Conservation (phyloP, 257 asterid genomes). For the Vinca minor region DNA sequence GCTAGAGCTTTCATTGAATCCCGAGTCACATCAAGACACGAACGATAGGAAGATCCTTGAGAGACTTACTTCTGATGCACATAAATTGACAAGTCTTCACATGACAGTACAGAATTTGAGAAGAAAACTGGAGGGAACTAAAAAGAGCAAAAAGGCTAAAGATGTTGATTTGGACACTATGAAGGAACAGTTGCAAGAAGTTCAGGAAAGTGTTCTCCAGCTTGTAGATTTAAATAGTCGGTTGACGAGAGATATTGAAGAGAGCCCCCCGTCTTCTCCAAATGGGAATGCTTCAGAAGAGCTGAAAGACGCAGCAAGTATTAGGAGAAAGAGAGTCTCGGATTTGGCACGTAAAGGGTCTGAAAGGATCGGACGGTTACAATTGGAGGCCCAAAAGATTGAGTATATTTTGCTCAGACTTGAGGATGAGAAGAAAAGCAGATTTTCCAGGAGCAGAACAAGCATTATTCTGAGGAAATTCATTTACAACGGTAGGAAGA, state of each 20-base stretch:
- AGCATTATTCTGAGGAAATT: constrained; percentile 59
- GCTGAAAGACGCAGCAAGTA: constrained; percentile 35
- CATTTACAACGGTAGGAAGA: constrained; percentile 51
- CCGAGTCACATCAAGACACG: constrained; percentile 31
- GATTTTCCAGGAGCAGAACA: constrained; percentile 45
- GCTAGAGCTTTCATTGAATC: constrained; percentile 35
- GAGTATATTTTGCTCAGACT: constrained; percentile 47
- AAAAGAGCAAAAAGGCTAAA: constrained; percentile 39
- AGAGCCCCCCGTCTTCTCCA: constrained; percentile 34
- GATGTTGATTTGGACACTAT: constrained; percentile 44
- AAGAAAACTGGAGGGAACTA: constrained; percentile 42
- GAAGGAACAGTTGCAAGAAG: constrained; percentile 59
- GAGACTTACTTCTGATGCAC: constrained; percentile 54
- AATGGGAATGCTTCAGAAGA: constrained; percentile 37
- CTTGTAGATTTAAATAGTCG: constrained; percentile 56
- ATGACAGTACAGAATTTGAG: constrained; percentile 39
- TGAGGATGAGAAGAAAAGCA: constrained; percentile 62
- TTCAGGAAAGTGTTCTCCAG: constrained; percentile 53
- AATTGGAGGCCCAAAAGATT: constrained; percentile 63
- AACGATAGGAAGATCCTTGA: constrained; percentile 47
- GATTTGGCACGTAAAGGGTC: constrained; percentile 77
- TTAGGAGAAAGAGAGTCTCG: constrained; percentile 38
- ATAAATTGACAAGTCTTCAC: constrained; percentile 50
- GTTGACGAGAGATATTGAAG: constrained; percentile 52
- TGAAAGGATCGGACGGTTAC: constrained; percentile 51